Base-by-base conservation (phyloP, 176 grass and related monocot genomes). In the Juncus effusus region DNA sequence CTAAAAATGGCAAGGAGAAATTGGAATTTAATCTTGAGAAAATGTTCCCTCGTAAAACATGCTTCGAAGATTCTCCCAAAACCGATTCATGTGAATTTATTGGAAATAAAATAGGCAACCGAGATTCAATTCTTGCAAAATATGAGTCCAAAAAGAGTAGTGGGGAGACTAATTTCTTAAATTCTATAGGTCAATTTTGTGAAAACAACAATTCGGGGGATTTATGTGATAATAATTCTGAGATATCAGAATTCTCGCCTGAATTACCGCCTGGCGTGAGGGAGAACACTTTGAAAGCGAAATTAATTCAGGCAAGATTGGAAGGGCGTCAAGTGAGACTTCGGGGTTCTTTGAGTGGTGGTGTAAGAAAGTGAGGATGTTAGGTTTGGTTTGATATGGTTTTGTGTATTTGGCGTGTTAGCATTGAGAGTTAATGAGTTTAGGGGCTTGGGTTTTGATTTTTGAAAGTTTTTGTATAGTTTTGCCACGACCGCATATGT, bases 241-340 rank as follows among this genome's bases (percentile, higher is more conserved):
- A 70, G 55, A 78, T 78, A 14, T 80, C 56, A 57, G 80, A 84
- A 85, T 42, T 65, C 76, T 84, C 78, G 44, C 68, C 83, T 6
- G 64, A 65, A 57, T 56, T 76, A 19, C 16, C 67, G 16, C 51
- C 38, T 14, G 73, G 61, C 13, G 35, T 77, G 28, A 82, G 75
- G 39, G 77, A 73, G 7, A 87, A 85, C 50, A 99, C 86, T 12
- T 73, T 99, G 44, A 99, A 94, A 59, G 78, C 74, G 42, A 99
- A 92, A 75, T 69, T 99, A 40, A 81, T 99, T 54, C 82, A 99
- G 80, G 95, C 95, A 65, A 94, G 95, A 69, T 54, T 99, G 59
- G 86, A 99, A 64, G 95, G 89, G 49, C 89, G 83, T 36, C 78
- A 99, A 5, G 85, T 82, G 68, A 60, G 61, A 69, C 42, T 94